phyloP scores from a whole-genome alignment of 352 stramenopile genomes.

The Phytophthora multivora region DNA sequence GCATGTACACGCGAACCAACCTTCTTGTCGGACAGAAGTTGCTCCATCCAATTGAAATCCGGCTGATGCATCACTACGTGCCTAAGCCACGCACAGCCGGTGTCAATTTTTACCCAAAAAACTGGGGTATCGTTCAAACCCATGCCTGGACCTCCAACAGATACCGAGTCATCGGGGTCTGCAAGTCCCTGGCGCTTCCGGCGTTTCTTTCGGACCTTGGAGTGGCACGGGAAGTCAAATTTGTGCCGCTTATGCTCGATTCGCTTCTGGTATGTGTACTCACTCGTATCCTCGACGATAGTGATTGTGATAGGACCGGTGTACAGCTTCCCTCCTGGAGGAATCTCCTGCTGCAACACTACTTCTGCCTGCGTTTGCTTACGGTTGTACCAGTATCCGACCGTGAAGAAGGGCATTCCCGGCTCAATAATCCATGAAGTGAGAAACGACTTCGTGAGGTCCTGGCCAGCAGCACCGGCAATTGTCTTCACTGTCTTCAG shows the following conservation, averaged over 20 bases:
- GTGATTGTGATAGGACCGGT: slow-evolving; percentile 83
- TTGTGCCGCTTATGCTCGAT: slow-evolving; percentile 88
- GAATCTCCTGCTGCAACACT: slow-evolving; percentile 83
- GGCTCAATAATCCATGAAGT: slow-evolving; percentile 82
- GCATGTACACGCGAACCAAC: slow-evolving; percentile 83
- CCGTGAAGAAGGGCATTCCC: slow-evolving; percentile 87
- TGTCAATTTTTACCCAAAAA: slow-evolving; percentile 89
- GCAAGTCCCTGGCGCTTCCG: slow-evolving; percentile 82
- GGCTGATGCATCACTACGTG: slow-evolving; percentile 89
- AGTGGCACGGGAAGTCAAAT: slow-evolving; percentile 87
- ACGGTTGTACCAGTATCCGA: slow-evolving; percentile 90
- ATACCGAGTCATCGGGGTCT: slow-evolving; percentile 81
- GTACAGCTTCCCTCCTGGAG: slow-evolving; percentile 79
- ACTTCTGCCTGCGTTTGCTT: slow-evolving; percentile 88
- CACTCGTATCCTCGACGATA: slow-evolving; percentile 86
- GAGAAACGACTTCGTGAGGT: slow-evolving; percentile 83
- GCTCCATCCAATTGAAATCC: slow-evolving; percentile 91
- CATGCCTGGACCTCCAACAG: slow-evolving; percentile 77
- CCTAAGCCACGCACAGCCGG: slow-evolving; percentile 71
- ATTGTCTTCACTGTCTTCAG: slow-evolving; percentile 84
- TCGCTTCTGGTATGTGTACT: slow-evolving; percentile 82
- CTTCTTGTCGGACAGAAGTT: slow-evolving; percentile 83
- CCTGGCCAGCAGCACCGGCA: slow-evolving; percentile 71
- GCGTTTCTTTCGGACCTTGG: slow-evolving; percentile 88
- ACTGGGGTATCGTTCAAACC: slow-evolving; percentile 87